Base-by-base conservation (phyloP, 164 flowering plant genomes). In the Nymphaea colorata region DNA sequence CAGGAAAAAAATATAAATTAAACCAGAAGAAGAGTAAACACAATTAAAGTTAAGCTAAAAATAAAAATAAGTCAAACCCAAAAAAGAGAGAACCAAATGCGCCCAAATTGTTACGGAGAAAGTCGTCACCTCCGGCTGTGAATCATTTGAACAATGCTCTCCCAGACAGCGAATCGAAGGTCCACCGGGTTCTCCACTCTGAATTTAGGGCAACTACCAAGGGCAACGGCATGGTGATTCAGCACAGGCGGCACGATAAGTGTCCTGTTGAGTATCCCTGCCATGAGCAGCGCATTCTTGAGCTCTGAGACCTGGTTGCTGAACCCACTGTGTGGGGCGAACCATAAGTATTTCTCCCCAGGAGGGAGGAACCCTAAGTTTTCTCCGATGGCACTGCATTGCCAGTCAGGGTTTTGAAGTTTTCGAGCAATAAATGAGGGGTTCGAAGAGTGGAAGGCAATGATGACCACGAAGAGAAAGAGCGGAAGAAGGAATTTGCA, bases 251-350 rank as follows among this genome's bases (percentile, higher is more conserved):
- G 99, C 11, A 94, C 84, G 57, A 94, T 72, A 14, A 94, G 73
- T 4, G 99, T 90, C 44, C 96, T 84, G 73, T 94, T 91, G 55
- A 94, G 70, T 10, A 94, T 84, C 2, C 80, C 84, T 4, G 96
- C 89, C 75, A 91, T 77, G 42, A 94, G 42, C 36, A 90, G 43
- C 5, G 92, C 96, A 68, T 90, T 88, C 72, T 81, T 90, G 76
- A 94, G 81, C 80, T 94, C 98, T 4, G 95, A 78, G 2, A 91
- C 80, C 82, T 94, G 99, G 76, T 94, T 94, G 82, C 90, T 90
- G 83, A 94, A 94, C 15, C 99, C 98, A 64, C 99, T 94, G 78
- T 94, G 96, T 0, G 98, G 98, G 2, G 99, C 87, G 70, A 82
- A 94, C 82, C 81, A 87, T 5, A 92, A 72, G 74, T 87, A 90